Base-by-base conservation (phyloP, 2,329 filamentous ascomycete species). In the Drechslerella coelobrocha region DNA sequence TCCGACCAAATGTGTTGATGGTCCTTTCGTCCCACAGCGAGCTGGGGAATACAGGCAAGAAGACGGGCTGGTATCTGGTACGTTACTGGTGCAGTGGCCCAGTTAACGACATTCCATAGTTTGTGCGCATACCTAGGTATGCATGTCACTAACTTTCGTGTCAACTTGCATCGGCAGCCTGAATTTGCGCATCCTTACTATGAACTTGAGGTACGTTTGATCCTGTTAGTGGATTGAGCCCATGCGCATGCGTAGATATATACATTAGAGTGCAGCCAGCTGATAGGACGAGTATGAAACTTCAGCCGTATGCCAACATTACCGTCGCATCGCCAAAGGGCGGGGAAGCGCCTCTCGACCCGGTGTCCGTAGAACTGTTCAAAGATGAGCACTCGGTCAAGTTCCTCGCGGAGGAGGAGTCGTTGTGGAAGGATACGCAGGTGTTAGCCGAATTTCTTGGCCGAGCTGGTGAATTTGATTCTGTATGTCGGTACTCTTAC, bases 41-140 rank as follows among this genome's bases (percentile, higher is more conserved):
- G 78, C 81, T 85, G 51, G 80, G 80, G 74, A 77, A 80, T 74
- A 81, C 82, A 47, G 81, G 81, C 75, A 80, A 81, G 75, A 83
- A 83, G 8, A 90, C 88, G 0, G 89, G 89, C 73, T 91, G 88
- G 88, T 91, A 85, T 77, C 80, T 91, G 75, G 86, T 88, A 80
- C 23, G 56, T 56, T 24, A 6, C 23, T 21, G 12, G 10, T 39
- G 21, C 6, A 8, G n/a, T 21, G 43, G 10, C 4, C 23, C 19
- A 47, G n/a, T 45, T 24, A 4, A 3, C 19, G 29, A 59, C 19
- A 59, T 41, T 14, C 7, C 6, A 26, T 29, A 31, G 17, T n/a
- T 17, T 31, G 52, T 10, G 17, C 34, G 17, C 50, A 5, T 47
- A 47, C 45, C 31, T 19, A 39, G 31, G n/a, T 37, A 8, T 37